Percentiles rank a stretch among this genome's conserved stretches.
These are phyloP conservation scores for Iris pallida DNA, from an alignment of 116 monocot genomes.

Conservation along the genomic window DNA sequence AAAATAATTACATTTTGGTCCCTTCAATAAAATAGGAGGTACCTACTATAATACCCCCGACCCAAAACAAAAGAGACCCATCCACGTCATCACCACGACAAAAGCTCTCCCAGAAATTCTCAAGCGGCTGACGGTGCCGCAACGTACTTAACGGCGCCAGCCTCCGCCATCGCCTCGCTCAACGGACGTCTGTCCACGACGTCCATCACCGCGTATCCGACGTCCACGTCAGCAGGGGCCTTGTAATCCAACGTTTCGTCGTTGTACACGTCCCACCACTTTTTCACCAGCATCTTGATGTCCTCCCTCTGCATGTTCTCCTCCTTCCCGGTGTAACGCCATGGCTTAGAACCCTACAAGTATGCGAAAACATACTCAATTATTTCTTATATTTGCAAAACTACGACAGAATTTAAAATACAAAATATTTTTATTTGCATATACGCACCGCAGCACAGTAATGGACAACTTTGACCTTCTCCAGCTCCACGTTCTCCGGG, in stretches of 20 bases:
- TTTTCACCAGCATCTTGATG: slow-evolving; percentile 49
- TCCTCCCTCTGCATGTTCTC: slow-evolving; percentile 65
- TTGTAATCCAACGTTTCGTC: slow-evolving; percentile 41
- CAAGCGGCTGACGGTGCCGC: slow-evolving; percentile 67
- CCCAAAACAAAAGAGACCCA: too few species aligned
- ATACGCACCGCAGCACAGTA: slow-evolving; percentile 57
- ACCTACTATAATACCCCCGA: too few species aligned
- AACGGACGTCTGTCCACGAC: slow-evolving; percentile 7
- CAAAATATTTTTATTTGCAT: not conserved
- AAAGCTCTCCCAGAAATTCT: not conserved
- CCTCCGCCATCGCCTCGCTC: slow-evolving; percentile 29
- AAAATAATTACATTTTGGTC: too few species aligned
- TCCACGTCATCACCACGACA: too few species aligned
- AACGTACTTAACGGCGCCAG: slow-evolving; percentile 32
- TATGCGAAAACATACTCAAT: too few species aligned
- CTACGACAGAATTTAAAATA: not conserved
- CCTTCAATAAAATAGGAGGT: too few species aligned
- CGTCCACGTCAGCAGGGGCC: not conserved
- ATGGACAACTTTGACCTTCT: slow-evolving; percentile 67
- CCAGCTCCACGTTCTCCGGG: slow-evolving; percentile 62
- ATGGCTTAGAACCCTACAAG: slow-evolving; percentile 55
- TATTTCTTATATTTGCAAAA: too few species aligned
- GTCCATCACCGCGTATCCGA: not conserved
- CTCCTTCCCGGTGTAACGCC: slow-evolving; percentile 68
- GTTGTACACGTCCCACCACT: slow-evolving; percentile 60